Evolutionary conservation across 805 yeast species (phyloP).

Genomic region (Blastobotrys robertii): DNA sequence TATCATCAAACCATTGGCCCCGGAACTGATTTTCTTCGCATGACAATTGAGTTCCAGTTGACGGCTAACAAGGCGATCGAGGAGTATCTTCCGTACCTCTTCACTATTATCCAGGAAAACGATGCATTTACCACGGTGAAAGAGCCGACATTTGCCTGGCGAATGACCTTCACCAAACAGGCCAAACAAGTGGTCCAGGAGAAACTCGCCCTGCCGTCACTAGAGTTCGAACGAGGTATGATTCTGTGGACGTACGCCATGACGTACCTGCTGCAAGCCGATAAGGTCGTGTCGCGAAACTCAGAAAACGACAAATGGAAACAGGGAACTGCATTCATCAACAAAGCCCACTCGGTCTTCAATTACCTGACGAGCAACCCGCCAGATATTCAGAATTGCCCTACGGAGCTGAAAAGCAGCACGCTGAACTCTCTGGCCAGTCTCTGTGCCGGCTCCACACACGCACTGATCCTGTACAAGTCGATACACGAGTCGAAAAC

Average conservation of each 20-base stretch:
- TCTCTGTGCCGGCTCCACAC: constrained; percentile 22
- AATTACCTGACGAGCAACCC: constrained; percentile 16
- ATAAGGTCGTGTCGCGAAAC: constrained; percentile 7
- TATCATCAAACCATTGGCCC: too few species aligned
- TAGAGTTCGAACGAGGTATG: constrained; percentile 19
- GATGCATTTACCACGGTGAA: constrained; percentile 11
- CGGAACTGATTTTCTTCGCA: too few species aligned
- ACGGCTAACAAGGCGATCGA: constrained; percentile 17
- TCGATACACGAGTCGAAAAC: constrained; percentile 15
- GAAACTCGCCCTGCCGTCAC: constrained; percentile 6
- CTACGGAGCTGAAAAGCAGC: constrained; percentile 17
- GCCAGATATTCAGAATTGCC: constrained; percentile 4
- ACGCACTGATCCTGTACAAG: constrained; percentile 21
- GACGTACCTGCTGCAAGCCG: constrained; percentile 12
- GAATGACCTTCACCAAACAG: constrained; percentile 17
- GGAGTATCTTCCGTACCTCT: constrained; percentile 19
- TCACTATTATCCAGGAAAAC: constrained; percentile 16
- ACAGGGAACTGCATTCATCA: constrained; percentile 21
- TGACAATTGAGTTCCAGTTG: too few species aligned
- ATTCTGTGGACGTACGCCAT: constrained; percentile 16
- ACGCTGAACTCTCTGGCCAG: constrained; percentile 17
- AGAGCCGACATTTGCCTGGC: constrained; percentile 18
- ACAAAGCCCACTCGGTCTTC: constrained; percentile 18
- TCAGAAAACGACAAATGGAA: constrained; percentile 13
- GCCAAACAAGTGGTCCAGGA: constrained; percentile 7